phyloP scores from a whole-genome alignment of 1,139 yeast genomes.

The Debaryomyces subglobosus region DNA sequence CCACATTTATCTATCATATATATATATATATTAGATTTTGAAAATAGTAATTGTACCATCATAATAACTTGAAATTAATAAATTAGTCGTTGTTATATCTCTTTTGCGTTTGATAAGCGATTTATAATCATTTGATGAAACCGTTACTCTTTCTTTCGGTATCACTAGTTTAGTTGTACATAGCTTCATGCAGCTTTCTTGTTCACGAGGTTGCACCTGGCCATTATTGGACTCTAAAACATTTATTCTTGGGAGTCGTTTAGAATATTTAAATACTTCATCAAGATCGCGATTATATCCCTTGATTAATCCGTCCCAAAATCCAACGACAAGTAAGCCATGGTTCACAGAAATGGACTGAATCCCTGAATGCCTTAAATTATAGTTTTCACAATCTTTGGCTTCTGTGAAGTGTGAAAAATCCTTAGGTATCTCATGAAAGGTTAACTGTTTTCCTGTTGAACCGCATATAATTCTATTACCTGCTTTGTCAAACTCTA shows the following conservation, averaged over 20 bases:
- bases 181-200: slow-evolving; percentile 20
- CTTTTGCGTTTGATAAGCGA: slow-evolving; percentile 17
- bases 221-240: slow-evolving; percentile 10
- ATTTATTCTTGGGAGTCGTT: slow-evolving; percentile 9
- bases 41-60: slow-evolving; percentile 40
- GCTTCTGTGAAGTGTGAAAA: not conserved
- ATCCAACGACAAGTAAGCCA: slow-evolving; percentile 28
- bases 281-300: slow-evolving; percentile 19
- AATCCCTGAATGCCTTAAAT: slow-evolving; percentile 25
- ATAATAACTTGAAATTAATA: slow-evolving; percentile 39
- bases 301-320: slow-evolving; percentile 45
- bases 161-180: slow-evolving; percentile 18
- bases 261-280: slow-evolving; percentile 8
- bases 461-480: slow-evolving; percentile 46
- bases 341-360: slow-evolving; percentile 20
- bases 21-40: slow-evolving; percentile 10
- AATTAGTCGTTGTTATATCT: slow-evolving; percentile 14
- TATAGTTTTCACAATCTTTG: slow-evolving; percentile 8
- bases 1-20: not conserved
- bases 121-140: slow-evolving; percentile 17
- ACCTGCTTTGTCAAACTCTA: slow-evolving; percentile 23
- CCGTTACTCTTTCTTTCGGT: not conserved
- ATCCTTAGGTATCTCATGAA: slow-evolving; percentile 23
- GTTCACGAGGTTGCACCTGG: slow-evolving; percentile 12
- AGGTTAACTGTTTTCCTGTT: slow-evolving; percentile 32